Percentiles rank a stretch among this genome's conserved stretches.
Conservation (phyloP, 768 basidiomycete genomes). For the Sarcodon aspratus region DNA sequence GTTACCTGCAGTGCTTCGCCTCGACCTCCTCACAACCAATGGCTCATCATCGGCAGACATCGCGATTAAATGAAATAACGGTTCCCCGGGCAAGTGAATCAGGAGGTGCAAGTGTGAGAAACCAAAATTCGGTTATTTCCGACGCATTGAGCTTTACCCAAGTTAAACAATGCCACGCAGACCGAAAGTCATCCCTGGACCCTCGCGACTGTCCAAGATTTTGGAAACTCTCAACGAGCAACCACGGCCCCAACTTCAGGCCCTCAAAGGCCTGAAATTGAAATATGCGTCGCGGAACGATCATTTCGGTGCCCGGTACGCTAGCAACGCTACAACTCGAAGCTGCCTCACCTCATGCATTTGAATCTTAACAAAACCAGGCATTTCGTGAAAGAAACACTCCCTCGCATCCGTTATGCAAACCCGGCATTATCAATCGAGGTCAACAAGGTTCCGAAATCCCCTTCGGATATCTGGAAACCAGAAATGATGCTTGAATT, state of each 20-base stretch:
- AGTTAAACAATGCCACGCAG: constrained; percentile 16
- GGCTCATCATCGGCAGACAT: constrained; percentile 29
- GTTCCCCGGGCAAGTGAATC: constrained; percentile 1
- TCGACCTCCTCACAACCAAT: constrained; percentile 44
- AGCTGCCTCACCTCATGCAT: background rate
- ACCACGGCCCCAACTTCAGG: constrained; percentile 38
- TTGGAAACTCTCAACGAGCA: constrained; percentile 36
- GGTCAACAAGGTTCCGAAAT: constrained; percentile 44
- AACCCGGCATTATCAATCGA: constrained; percentile 58
- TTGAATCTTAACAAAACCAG: constrained; percentile 22
- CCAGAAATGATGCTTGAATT: constrained; percentile 54
- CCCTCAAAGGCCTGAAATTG: constrained; percentile 41
- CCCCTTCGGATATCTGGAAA: constrained; percentile 40
- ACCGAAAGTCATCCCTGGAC: constrained; percentile 24
- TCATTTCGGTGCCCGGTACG: constrained; percentile 67
- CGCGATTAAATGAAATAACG: background rate
- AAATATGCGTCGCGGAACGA: constrained; percentile 52
- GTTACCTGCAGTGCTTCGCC: constrained; percentile 71
- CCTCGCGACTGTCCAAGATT: constrained; percentile 44
- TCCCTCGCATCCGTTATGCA: constrained; percentile 67
- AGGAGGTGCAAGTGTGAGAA: no score
- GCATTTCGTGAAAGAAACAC: constrained; percentile 70
- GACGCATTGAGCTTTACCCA: background rate
- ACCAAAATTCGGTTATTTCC: background rate
- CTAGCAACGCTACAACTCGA: background rate